Base-by-base conservation (phyloP, 805 yeast species). In the Wickerhamiella slavikovae region DNA sequence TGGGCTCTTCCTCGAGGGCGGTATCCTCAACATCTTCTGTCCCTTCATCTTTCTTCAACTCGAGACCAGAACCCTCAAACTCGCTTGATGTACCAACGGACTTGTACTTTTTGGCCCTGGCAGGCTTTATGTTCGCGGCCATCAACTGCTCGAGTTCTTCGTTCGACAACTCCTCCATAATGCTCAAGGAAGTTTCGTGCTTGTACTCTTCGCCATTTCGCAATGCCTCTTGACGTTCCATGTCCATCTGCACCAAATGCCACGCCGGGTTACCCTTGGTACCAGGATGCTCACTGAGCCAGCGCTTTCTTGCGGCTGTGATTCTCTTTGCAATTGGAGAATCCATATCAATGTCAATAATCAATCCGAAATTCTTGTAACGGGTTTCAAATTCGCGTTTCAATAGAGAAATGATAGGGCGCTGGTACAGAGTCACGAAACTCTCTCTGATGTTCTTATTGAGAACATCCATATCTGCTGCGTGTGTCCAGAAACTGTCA, bases 401-500 rank as follows among this genome's bases (percentile, higher is more conserved):
- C 36, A 89, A 60, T 42, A 67, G 66, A 19, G 62, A 66, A 42
- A 85, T 65, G 40, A 83, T 58, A 48, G 82, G 73, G 19, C 64
- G 71, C 35, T 65, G 65, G 48, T 85, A 95, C 32, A 85, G 57
- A 30, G 63, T 55, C 36, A 89, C 73, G 49, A 85, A 85, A 34
- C 77, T 71, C 22, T 75, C 71, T 45, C 98, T 65, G 38, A 89
- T 56, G 26, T 65, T 55, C 10, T 42, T 44, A 50, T 71, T 79
- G 89, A 85, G 72, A 3, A 45, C 47, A 35, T 71, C 72, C 24
- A 85, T 70, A 48, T 78, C 85, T 29, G 68, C 57, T 1, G 98
- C 95, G 48, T 89, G 96, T 0, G 96, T 82, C 98, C 98, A 85
- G 50, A 78, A 85, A 1, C 96, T 85, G 49, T 85, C 98, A 52